Evolutionary conservation across 805 yeast genomes (phyloP), one percentile per base, ranked within the genome.

Genomic region (Myxozyma sirexii): DNA sequence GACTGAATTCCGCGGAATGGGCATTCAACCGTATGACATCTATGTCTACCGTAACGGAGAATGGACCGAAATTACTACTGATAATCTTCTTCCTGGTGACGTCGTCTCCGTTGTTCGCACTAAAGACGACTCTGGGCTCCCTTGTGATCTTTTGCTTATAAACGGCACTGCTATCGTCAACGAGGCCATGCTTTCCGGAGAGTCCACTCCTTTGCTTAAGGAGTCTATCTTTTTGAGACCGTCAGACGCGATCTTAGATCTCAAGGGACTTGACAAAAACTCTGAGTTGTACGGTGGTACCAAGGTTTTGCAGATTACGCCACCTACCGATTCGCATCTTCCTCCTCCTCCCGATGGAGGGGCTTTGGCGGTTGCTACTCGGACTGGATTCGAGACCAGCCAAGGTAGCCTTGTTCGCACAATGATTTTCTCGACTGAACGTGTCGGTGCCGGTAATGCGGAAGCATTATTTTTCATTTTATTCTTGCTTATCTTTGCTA

Each of bases 121-220:
- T 4, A 85, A 80, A 55, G 99, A 93, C 52, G 98, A 90, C 57
- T 82, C 87, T 64, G 97, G 98, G 1, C 77, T 94, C 56, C 97
- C 99, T 17, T 94, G 99, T 78, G 99, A 94, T 75, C 76, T 94
- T 75, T 75, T 94, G 38, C 79, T 94, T 47, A 74, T 90, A 53
- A 92, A 87, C 69, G 99, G 99, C 54, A 82, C 96, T 19, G 94
- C 96, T 66, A 94, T 94, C 71, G 96, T 94, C 47, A 94, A 94
- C 72, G 99, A 94, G 80, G 99, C 99, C 24, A 94, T 94, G 99
- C 84, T 94, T 57, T 90, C 97, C 4, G 99, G 99, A 74, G 99
- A 94, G 77, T 91, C 97, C 4, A 94, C 99, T 45, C 99, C 99
- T 5, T 79, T 94, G 68, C 83, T 94, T 71, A 94, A 94, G 72